Base-by-base conservation (phyloP, 176 grass and related monocot genomes). In the Avena eriantha region DNA sequence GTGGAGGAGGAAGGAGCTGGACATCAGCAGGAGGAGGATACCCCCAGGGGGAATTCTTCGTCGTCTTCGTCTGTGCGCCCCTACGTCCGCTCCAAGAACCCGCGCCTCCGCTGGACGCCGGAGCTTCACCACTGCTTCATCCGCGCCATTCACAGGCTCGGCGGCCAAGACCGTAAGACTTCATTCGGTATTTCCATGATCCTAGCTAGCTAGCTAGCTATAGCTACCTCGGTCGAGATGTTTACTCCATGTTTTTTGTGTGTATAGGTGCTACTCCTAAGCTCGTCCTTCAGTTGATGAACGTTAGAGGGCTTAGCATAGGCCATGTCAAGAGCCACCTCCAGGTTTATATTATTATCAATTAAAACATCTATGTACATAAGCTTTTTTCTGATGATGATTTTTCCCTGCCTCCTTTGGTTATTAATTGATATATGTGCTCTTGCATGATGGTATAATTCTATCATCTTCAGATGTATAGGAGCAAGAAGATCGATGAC, bases 301-400 rank as follows among this genome's bases (percentile, higher is more conserved):
- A 92, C 34, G 93, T 92, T 4, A 85, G 90, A 88, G 93, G 88
- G 41, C 93, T 95, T 13, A 92, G 90, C 88, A 92, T 95, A 87
- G 86, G 90, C 80, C 93, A 95, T 87, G 88, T 95, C 80, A 95
- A 95, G 86, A 95, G 93, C 82, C 93, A 95, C 68, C 90, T 95
- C 21, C 93, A 95, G 71, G 93, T 95, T 53, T 6, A 33, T 48
- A 50, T 76, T 48, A 50, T 76, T 53, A 49, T 74, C 13, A 26
- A 2, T 73, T 49, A 17, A 8, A 29, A 26, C 43, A 33, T 34
- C 6, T 11, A 12, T 11, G 49, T 66, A 14, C 15, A 36, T 0
- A 15, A 14, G 17, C 36, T 41, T 34, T 56, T 68, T 18, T 14
- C 16, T 12, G 47, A 10, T 0, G 24, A 54, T 34, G 46, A 51